Conservation (phyloP, 176 grass and related monocot species). For the Zoysia japonica region DNA sequence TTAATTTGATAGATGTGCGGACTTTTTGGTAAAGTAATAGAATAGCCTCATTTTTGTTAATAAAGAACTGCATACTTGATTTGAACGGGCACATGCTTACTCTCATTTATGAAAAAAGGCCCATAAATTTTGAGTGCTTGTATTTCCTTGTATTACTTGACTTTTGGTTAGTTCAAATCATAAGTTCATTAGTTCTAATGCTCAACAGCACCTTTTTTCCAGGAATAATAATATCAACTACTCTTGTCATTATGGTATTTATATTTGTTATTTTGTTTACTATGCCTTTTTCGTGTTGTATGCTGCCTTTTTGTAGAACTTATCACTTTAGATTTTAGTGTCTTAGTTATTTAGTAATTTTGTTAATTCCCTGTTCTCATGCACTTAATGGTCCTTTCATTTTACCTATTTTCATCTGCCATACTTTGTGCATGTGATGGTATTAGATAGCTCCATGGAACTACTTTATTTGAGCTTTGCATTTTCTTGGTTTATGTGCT, state of each 20-base stretch:
- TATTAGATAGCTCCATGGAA: not conserved
- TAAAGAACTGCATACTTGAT: not conserved
- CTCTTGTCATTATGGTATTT: too few relatives aligned
- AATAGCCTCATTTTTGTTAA: constrained; percentile 1
- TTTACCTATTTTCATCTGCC: not conserved
- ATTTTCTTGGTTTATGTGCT: constrained; percentile 3
- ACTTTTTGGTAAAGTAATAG: constrained; percentile 12
- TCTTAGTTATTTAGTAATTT: not conserved
- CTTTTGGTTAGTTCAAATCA: not conserved
- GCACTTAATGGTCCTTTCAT: not conserved
- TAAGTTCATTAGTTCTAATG: not conserved
- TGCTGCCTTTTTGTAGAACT: not conserved
- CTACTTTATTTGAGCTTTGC: not conserved
- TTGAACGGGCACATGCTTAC: constrained; percentile 4
- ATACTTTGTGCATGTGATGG: not conserved
- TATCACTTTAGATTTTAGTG: not conserved
- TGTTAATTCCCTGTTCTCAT: not conserved
- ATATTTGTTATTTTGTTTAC: not conserved
- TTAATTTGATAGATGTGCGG: constrained; percentile 2
- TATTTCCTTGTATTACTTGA: not conserved
- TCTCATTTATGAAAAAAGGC: not conserved
- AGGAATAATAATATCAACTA: not conserved
- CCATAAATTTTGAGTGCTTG: not conserved
- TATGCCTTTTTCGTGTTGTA: not conserved
- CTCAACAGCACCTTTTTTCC: too few relatives aligned